phyloP scores from a whole-genome alignment of 768 basidiomycete species.

The Udeniomyces megalosporus region DNA sequence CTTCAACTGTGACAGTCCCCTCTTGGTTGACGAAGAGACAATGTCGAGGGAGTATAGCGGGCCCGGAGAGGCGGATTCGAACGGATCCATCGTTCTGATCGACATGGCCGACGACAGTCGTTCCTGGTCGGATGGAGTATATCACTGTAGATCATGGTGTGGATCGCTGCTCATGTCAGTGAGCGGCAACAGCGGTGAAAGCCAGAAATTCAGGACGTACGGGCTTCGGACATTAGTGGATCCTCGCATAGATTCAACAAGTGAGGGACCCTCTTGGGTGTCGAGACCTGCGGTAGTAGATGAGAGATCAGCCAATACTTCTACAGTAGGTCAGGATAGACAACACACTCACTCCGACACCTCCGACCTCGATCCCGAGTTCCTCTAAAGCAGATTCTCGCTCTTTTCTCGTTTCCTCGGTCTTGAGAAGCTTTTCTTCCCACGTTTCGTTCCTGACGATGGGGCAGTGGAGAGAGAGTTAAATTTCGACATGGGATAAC shows the following conservation, averaged over 20 bases:
- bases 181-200: constrained; percentile 48
- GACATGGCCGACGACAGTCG: constrained; percentile 50
- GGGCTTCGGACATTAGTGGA: constrained; percentile 24
- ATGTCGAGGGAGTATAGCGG: constrained; percentile 80
- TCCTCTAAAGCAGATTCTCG: constrained; percentile 95
- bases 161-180: background rate
- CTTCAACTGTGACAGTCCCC: constrained; percentile 66
- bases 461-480: too few relatives aligned
- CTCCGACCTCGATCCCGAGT: constrained; percentile 84
- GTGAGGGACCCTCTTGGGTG: constrained; percentile 94
- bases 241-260: constrained; percentile 62
- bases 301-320: background rate
- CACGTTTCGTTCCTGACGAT: constrained; percentile 71
- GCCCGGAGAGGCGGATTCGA: constrained; percentile 70
- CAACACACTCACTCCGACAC: background rate
- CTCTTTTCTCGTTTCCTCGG: constrained; percentile 45
- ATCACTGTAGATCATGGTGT: background rate
- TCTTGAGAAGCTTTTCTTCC: constrained; percentile 44
- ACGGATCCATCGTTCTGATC: constrained; percentile 67
- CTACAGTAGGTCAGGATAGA: background rate
- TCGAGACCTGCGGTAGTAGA: constrained; percentile 58
- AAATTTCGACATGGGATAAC: too few relatives aligned
- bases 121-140: background rate
- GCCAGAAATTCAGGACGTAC: constrained; percentile 91
- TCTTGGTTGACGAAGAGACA: constrained; percentile 77